Conservation (phyloP, 2,329 filamentous ascomycete species). For the Scytalidium sp. region DNA sequence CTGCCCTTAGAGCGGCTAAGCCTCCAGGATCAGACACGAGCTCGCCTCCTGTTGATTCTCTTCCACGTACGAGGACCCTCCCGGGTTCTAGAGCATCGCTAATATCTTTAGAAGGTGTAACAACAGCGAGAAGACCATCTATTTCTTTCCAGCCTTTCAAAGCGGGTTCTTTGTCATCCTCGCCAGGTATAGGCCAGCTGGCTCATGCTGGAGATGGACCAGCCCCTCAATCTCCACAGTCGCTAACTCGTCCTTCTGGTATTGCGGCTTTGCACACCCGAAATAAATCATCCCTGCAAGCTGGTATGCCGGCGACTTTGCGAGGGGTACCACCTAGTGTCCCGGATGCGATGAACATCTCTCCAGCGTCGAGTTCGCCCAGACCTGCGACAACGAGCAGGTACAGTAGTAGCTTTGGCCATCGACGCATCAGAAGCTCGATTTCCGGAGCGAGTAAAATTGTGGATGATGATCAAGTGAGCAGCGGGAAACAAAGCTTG, state of each 20-base stretch:
- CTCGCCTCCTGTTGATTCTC: slow-evolving; percentile 51
- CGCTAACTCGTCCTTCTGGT: slow-evolving; percentile 45
- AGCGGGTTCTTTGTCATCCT: slow-evolving; percentile 88
- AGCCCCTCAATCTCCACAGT: slow-evolving; percentile 53
- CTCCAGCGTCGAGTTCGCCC: slow-evolving; percentile 72
- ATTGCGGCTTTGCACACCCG: slow-evolving; percentile 54
- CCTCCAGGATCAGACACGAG: slow-evolving; percentile 59
- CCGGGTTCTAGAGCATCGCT: slow-evolving; percentile 26
- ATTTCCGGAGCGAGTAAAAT: slow-evolving; percentile 66
- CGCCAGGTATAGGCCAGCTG: slow-evolving; percentile 51
- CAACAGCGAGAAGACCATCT: slow-evolving; percentile 67
- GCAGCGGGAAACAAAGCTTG: slow-evolving; percentile 77
- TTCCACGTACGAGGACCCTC: slow-evolving; percentile 32
- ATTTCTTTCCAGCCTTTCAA: slow-evolving; percentile 96
- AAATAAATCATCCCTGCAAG: slow-evolving; percentile 70
- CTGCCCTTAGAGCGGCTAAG: slow-evolving; percentile 71
- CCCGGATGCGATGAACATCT: slow-evolving; percentile 59
- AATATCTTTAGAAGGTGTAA: slow-evolving; percentile 45
- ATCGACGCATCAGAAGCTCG: slow-evolving; percentile 75
- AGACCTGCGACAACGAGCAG: slow-evolving; percentile 74
- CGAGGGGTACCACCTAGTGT: slow-evolving; percentile 59
- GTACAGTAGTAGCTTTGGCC: slow-evolving; percentile 93
- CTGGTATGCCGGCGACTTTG: slow-evolving; percentile 71
- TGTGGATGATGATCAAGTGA: slow-evolving; percentile 69
- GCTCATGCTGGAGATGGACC: slow-evolving; percentile 20